Evolutionary conservation across 768 basidiomycete species (phyloP), one percentile per base, ranked within the genome.

Genomic region (Xanthoconium stramineum): DNA sequence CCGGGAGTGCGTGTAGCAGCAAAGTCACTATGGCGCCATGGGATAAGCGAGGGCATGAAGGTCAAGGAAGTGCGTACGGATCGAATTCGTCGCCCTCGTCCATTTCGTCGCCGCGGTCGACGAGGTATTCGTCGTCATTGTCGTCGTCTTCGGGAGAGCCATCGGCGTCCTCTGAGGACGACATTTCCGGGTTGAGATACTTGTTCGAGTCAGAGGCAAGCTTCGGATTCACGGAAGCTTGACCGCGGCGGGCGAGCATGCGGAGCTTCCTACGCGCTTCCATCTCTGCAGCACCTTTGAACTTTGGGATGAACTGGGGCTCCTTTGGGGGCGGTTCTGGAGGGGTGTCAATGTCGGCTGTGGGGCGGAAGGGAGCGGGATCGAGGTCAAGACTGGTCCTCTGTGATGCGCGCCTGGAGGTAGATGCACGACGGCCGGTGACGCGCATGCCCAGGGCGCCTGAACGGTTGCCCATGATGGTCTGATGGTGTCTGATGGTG

Each of bases 221-320:
- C 45, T 66, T 67, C 6, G 62, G 61, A 19, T 48, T 56, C 2
- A 70, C 63, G 4, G 74, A 65, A 3, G 70, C n/a, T 68, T 79
- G 56, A 37, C 71, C 67, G 15, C 79, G 72, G 13, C 88, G 81
- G 6, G 86, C 85, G 39, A 81, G 82, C 76, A 93, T 82, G 13
- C 91, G 79, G 39, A 79, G 70, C 53, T 79, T 78, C 28, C 91
- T 73, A 15, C 90, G 76, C 5, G 80, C 83, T 59, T 91, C 91
- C 90, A 92, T 92, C 68, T 94, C 89, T n/a, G 83, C 90, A 0
- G 88, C 86, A 9, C 88, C 85, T 61, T 84, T 88, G 74, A 93
- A 92, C 49, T 82, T 86, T 17, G 91, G 91, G 28, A 88, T 76
- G 62, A 91, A 91, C 51, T 79, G 83, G 6, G 79, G 72, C 13